phyloP scores from a whole-genome alignment of 176 grass and related monocot species.

The Thinopyrum elongatum region DNA sequence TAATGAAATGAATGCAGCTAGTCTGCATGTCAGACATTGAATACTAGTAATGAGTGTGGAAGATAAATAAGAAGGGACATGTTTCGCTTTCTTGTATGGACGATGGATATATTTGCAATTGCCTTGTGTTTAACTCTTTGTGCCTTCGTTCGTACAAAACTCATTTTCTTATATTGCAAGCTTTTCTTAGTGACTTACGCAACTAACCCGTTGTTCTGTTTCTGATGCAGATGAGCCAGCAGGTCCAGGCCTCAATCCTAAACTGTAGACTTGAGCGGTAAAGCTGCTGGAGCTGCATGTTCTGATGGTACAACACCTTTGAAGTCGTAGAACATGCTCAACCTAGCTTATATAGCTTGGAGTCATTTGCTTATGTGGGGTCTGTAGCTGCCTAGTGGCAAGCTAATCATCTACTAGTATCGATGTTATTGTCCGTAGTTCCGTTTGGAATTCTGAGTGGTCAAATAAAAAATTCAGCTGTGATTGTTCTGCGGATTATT shows the following conservation, averaged over 20 bases:
- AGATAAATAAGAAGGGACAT: background rate
- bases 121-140: background rate
- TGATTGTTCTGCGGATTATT: background rate
- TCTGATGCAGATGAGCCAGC: conserved; percentile 51
- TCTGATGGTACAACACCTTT: background rate
- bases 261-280: conserved; percentile 16
- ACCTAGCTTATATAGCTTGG: background rate
- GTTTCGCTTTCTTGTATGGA: background rate
- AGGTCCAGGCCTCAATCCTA: conserved; percentile 10
- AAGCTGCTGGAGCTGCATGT: conserved; percentile 11
- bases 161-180: background rate
- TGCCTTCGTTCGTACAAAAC: background rate
- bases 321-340: conserved; percentile 17
- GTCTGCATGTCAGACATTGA: background rate
- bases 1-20: background rate
- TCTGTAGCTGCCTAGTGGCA: too few relatives aligned
- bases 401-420: too few relatives aligned
- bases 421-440: too few relatives aligned
- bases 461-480: background rate
- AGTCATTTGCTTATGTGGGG: conserved; percentile 22
- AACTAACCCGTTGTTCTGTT: conserved; percentile 18
- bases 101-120: background rate
- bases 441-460: too few relatives aligned
- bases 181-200: background rate
- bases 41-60: background rate